A percentile compares a stretch with the other conserved stretches of the same genome.
Evolutionary conservation across 352 stramenopile genomes (phyloP).

Genomic region (Blastocystis sp.): DNA sequence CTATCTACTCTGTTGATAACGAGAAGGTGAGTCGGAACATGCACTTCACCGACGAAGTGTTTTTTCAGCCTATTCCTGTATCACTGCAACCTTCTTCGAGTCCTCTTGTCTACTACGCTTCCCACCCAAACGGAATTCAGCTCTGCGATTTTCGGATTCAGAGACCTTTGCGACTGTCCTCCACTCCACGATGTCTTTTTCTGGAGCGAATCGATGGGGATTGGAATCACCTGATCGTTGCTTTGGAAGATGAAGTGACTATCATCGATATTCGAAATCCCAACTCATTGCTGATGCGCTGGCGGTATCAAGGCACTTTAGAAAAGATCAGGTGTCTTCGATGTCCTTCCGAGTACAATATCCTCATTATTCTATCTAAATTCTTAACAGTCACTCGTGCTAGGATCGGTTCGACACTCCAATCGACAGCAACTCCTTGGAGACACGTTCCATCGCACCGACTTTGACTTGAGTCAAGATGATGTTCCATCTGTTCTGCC

Average conservation of each 20-base stretch:
- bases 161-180: not conserved
- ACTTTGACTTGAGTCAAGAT: not conserved
- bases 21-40: not conserved
- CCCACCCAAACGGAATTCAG: not conserved
- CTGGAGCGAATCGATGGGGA: not conserved
- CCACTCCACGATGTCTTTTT: not conserved
- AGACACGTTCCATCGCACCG: not conserved
- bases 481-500: not conserved
- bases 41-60: not conserved
- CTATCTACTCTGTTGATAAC: not conserved
- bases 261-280: conserved; percentile 53
- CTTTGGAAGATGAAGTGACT: not conserved
- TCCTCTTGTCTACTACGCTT: conserved; percentile 30
- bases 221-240: not conserved
- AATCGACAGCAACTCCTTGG: not conserved
- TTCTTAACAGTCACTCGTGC: not conserved
- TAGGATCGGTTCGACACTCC: not conserved
- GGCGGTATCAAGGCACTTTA: not conserved
- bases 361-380: not conserved
- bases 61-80: not conserved
- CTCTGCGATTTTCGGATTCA: conserved; percentile 6
- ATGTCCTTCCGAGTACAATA: not conserved
- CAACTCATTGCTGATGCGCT: not conserved
- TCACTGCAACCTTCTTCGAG: not conserved
- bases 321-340: not conserved